A percentile compares a stretch with the other conserved stretches of the same genome.
phyloP scores from a whole-genome alignment of 2,329 filamentous ascomycete genomes.

The Microdochium paspali region DNA sequence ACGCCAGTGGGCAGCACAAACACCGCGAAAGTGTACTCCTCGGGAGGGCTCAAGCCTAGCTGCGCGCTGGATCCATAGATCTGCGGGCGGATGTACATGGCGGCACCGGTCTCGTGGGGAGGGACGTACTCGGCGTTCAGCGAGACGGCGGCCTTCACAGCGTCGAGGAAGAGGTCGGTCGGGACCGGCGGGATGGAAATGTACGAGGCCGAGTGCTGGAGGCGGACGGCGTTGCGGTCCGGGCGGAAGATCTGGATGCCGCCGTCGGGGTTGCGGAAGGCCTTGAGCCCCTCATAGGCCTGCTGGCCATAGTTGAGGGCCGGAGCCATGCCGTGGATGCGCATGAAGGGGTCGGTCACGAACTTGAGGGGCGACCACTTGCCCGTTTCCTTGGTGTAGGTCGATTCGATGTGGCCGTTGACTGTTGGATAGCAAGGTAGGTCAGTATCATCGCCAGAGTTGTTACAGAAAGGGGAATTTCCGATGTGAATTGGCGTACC shows the following conservation, averaged over 20 bases:
- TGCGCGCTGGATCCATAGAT: constrained; percentile 79
- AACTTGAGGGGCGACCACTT: constrained; percentile 73
- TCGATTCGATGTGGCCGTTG: constrained; percentile 87
- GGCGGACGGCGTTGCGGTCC: constrained; percentile 70
- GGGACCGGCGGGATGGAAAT: constrained; percentile 79
- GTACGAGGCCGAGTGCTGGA: constrained; percentile 76
- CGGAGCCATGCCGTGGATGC: constrained; percentile 90
- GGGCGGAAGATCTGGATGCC: constrained; percentile 83
- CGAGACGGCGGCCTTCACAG: constrained; percentile 71
- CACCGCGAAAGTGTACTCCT: constrained; percentile 86
- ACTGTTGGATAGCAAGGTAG: constrained; percentile 41
- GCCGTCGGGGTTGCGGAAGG: constrained; percentile 71
- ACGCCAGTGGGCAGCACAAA: constrained; percentile 89
- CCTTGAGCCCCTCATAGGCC: constrained; percentile 97
- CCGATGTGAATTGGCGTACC: constrained; percentile 40
- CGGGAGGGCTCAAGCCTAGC: constrained; percentile 74
- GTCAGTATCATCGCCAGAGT: not conserved
- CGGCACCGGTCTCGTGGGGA: constrained; percentile 77
- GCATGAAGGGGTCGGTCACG: constrained; percentile 73
- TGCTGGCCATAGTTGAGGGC: constrained; percentile 96
- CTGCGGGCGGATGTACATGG: constrained; percentile 86
- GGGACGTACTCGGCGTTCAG: constrained; percentile 89
- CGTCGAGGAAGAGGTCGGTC: constrained; percentile 63
- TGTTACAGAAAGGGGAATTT: not conserved
- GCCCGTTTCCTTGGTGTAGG: constrained; percentile 65